phyloP scores from a whole-genome alignment of 352 stramenopile genomes.

The Blastocystis sp. region DNA sequence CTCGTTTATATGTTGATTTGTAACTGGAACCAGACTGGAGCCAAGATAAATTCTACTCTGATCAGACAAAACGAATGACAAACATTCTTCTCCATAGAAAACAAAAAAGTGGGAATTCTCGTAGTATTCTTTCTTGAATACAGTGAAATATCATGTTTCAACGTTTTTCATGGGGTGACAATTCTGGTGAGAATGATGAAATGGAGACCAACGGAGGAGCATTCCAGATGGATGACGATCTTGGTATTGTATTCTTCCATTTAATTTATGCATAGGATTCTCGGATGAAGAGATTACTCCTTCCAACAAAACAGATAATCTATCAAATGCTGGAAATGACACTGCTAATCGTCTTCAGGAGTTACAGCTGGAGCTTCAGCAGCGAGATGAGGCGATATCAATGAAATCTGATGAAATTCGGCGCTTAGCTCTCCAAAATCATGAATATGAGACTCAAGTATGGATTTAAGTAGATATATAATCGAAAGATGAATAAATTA shows the following conservation, averaged over 20 bases:
- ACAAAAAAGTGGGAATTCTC: not conserved
- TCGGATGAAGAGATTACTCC: slow-evolving; percentile 7
- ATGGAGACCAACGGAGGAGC: not conserved
- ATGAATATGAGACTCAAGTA: slow-evolving; percentile 28
- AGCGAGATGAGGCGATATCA: not conserved
- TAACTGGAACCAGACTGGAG: slow-evolving; percentile 29
- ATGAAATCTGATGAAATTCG: not conserved
- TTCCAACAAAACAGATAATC: not conserved
- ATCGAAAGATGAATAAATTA: slow-evolving; percentile 3
- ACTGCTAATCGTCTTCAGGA: not conserved
- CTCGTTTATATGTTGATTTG: slow-evolving; percentile 12
- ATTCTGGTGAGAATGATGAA: not conserved
- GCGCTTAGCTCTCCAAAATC: not conserved
- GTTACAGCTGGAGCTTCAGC: not conserved
- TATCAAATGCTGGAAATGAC: not conserved
- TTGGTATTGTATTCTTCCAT: not conserved
- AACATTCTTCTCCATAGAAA: slow-evolving; percentile 16
- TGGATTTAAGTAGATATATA: not conserved
- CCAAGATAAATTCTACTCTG: slow-evolving; percentile 32
- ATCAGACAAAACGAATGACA: not conserved
- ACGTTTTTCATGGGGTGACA: not conserved
- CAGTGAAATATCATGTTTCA: not conserved
- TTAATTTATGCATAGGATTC: not conserved
- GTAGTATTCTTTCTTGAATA: not conserved
- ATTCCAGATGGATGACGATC: slow-evolving; percentile 60